Conservation (phyloP, 2,329 filamentous ascomycete species). For the Talaromyces sp. region DNA sequence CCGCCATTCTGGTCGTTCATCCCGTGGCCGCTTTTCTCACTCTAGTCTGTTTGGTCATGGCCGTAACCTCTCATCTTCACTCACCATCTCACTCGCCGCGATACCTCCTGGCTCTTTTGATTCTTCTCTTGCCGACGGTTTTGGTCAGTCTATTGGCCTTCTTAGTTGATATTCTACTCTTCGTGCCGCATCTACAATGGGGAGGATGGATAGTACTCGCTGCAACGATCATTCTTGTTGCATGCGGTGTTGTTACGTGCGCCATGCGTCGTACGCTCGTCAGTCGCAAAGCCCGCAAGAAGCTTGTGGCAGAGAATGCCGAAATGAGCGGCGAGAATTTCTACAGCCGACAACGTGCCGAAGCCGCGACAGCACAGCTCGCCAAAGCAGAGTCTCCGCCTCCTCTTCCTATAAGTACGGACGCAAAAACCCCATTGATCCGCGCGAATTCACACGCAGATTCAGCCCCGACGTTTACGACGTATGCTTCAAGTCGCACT, state of each 20-base stretch:
- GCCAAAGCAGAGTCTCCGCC: constrained; percentile 50
- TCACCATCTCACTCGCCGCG: constrained; percentile 81
- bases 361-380: constrained; percentile 26
- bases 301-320: constrained; percentile 84
- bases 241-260: constrained; percentile 80
- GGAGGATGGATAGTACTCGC: constrained; percentile 90
- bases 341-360: constrained; percentile 59
- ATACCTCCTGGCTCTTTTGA: constrained; percentile 78
- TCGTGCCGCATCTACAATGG: constrained; percentile 90
- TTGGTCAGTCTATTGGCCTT: constrained; percentile 81
- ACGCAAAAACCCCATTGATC: constrained; percentile 55
- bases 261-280: constrained; percentile 92
- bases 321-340: constrained; percentile 96
- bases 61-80: constrained; percentile 78
- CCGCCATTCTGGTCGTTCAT: constrained; percentile 84
- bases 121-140: constrained; percentile 79
- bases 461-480: constrained; percentile 46
- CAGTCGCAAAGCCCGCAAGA: constrained; percentile 86
- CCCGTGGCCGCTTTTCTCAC: constrained; percentile 83
- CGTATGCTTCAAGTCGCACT: constrained; percentile 29
- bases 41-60: constrained; percentile 75
- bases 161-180: constrained; percentile 86
- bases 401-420: constrained; percentile 40
- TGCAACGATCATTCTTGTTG: constrained; percentile 76
- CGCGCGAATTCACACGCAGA: constrained; percentile 48